Evolutionary conservation across 2,329 filamentous ascomycete genomes (phyloP), one percentile per base, ranked within the genome.

Genomic region (Diaporthe sp.): DNA sequence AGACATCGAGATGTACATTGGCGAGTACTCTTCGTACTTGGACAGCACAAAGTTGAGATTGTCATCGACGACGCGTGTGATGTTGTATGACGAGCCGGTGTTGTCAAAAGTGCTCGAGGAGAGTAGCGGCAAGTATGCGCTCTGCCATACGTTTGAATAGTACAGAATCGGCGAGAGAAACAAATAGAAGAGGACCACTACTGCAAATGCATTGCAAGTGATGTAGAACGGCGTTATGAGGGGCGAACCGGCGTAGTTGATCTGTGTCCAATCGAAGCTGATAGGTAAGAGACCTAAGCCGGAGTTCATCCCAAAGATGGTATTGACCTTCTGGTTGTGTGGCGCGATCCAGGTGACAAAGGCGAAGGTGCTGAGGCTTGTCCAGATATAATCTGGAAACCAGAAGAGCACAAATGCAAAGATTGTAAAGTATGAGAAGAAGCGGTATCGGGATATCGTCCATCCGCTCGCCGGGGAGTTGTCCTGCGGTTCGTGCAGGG

Each of bases 1-100:
- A 0, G 82, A 82, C 76, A 82, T 79, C 10, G 82, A 83, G 37
- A 85, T 81, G 75, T 83, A 84, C 75, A 84, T 81, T 0, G 83
- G 83, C 22, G 83, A 84, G 77, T 84, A 84, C 3, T 76, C 70
- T 42, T 83, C 74, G 74, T 84, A 84, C 49, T 81, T 82, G 71
- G 71, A 77, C 8, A 78, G 75, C 19, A 81, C 80, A 37, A 84
- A 82, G 71, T 81, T 75, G 5, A 80, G 75, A 39, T 80, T 78
- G 3, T 76, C 65, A 68, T 82, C 79, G 17, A 84, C 78, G 17
- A 84, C 79, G 3, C 77, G 76, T 10, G 82, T 77, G 25, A 83
- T 78, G 39, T 83, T 83, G 74, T 83, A 83, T 3, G 77, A 71
- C 0, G 37, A 61, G 2, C 81, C 82, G 3, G 80, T 83, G 71